These are phyloP conservation scores for Globisporangium uncinulatum DNA, from an alignment of 352 stramenopile genomes.

Conservation along the genomic window DNA sequence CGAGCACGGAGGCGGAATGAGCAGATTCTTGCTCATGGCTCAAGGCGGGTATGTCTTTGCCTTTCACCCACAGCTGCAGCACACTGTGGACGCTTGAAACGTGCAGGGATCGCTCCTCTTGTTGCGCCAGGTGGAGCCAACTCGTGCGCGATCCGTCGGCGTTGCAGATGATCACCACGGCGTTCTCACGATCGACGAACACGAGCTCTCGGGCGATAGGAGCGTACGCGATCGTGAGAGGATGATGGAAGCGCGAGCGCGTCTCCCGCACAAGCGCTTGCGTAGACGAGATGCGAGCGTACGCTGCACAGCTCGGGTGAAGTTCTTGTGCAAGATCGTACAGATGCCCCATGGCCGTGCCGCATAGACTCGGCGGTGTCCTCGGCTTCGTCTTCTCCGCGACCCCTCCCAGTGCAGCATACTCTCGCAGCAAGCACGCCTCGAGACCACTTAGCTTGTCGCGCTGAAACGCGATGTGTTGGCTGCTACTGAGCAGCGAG, in stretches of 20 bases:
- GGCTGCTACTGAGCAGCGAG: constrained; percentile 33
- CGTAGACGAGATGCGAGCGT: constrained; percentile 24
- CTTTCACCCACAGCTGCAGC: constrained; percentile 12
- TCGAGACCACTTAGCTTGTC: constrained; percentile 24
- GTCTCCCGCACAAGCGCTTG: constrained; percentile 25
- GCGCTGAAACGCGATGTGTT: constrained; percentile 39
- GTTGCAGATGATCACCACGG: constrained; percentile 41
- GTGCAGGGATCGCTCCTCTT: neutral
- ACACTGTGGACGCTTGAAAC: constrained; percentile 25
- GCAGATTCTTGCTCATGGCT: neutral
- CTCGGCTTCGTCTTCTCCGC: neutral
- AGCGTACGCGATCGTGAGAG: constrained; percentile 26
- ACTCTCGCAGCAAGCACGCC: constrained; percentile 24
- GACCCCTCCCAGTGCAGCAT: constrained; percentile 13
- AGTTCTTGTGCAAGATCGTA: constrained; percentile 32
- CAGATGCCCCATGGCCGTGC: constrained; percentile 20
- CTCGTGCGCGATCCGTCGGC: constrained; percentile 34
- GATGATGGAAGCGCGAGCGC: constrained; percentile 40
- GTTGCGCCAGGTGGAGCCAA: constrained; percentile 26
- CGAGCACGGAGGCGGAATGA: neutral
- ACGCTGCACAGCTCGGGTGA: constrained; percentile 35
- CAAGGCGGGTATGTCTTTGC: neutral
- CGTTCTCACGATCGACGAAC: constrained; percentile 52
- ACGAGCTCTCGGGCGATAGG: constrained; percentile 31
- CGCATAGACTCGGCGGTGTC: constrained; percentile 18